Evolutionary conservation across 805 yeast species (phyloP).

Genomic region (Saturnispora ahearnii): DNA sequence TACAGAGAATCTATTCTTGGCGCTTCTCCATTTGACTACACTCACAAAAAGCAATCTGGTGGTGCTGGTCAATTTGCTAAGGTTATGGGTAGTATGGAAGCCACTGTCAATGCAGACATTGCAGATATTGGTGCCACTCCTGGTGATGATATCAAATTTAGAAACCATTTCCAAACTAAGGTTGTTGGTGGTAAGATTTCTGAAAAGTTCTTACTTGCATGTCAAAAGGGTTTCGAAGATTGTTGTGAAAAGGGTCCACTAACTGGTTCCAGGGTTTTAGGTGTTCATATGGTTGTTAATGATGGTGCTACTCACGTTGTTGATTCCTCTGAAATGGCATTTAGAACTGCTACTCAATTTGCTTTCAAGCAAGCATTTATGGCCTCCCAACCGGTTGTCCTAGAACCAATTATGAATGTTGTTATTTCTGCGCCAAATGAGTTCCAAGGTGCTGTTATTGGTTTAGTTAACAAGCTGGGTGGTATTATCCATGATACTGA

Average conservation of each 20-base stretch:
- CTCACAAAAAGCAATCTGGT: conserved; percentile 97
- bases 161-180: conserved; percentile 72
- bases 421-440: conserved; percentile 91
- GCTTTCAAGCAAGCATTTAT: conserved; percentile 91
- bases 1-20: conserved; percentile 86
- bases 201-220: conserved; percentile 88
- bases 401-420: conserved; percentile 95
- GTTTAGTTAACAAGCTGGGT: conserved; percentile 80
- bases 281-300: conserved; percentile 84
- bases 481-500: conserved; percentile 93
- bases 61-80: conserved; percentile 99
- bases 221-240: conserved; percentile 93
- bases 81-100: conserved; percentile 72
- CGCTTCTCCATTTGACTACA: conserved; percentile 74
- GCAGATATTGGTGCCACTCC: conserved; percentile 23
- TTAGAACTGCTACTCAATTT: conserved; percentile 82
- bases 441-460: conserved; percentile 90
- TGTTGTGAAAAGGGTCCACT: conserved; percentile 94
- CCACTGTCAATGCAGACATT: conserved; percentile 45
- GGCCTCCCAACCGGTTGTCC: conserved; percentile 73
- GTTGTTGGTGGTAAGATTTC: conserved; percentile 96
- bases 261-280: conserved; percentile 88
- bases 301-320: conserved; percentile 98
- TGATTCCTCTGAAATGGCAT: conserved; percentile 92
- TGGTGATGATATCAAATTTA: conserved; percentile 29